Evolutionary conservation across 352 stramenopile species (phyloP), one percentile per base, ranked within the genome.

Genomic region (Blastocystis sp.): DNA sequence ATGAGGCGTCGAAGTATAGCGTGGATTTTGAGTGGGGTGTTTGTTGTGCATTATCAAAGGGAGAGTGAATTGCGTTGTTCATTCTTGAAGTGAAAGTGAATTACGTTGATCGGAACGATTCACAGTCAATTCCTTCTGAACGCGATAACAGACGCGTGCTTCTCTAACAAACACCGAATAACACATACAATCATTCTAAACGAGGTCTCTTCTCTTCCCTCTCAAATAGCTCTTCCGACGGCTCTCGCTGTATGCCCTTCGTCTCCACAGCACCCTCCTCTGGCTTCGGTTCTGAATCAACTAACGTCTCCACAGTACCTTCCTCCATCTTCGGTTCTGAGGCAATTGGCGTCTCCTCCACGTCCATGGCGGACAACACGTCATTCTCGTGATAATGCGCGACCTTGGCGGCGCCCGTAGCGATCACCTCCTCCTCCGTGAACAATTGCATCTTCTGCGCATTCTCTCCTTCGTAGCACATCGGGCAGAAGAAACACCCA

Each of bases 341-440:
- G 16, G 0, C 45, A 55, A 0, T 16, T 16, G 45, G 45, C 45
- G 0, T 16, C 45, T 55, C 4, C 41, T 55, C 45, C 9, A 55
- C 45, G 6, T 19, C 45, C 45, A 6, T 55, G 9, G 6, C 16
- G 45, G 16, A 1, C 45, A 55, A 1, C 45, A 6, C 6, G 45
- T 55, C 45, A 55, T 16, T 55, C 45, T 55, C 45, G 6, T 55
- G 45, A 55, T 55, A 55, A 55, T 16, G 6, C 45, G 45, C 6
- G 16, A 55, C 16, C 6, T 19, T 16, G 6, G 9, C 33, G 24
- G 39, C 69, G 31, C 37, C 33, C 29, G 24, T 37, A 6, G 35
- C 35, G n/a, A 80, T 62, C 33, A 80, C 69, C 60, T 80, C 35
- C 69, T 12, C 69, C 55, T 80, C 69, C 9, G 37, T 80, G 24